Percentiles rank a stretch among this genome's conserved stretches.
These are phyloP conservation scores for Calonectria hawksworthii DNA, from an alignment of 2,329 filamentous ascomycete genomes.

Conservation along the genomic window DNA sequence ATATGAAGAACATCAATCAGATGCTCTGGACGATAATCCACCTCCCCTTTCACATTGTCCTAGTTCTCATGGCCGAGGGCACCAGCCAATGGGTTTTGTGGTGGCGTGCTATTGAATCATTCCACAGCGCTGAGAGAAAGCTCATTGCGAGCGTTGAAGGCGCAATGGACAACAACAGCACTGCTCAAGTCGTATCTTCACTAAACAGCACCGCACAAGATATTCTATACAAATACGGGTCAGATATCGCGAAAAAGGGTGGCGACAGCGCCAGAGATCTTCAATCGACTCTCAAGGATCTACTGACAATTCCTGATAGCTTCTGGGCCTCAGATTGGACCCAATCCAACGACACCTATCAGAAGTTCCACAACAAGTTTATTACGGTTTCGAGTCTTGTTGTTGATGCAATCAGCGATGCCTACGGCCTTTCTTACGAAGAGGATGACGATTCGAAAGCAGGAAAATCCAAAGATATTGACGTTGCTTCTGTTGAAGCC, in stretches of 20 bases:
- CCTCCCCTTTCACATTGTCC: constrained; percentile 19
- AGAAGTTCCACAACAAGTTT: not conserved
- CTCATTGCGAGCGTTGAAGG: not conserved
- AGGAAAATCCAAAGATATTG: not conserved
- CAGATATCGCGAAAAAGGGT: not conserved
- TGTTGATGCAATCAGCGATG: constrained; percentile 14
- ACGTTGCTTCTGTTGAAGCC: not conserved
- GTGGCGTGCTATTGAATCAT: constrained; percentile 22
- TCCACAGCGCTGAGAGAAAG: not conserved
- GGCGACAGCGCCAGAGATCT: not conserved
- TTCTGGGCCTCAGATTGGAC: not conserved
- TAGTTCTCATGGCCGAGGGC: constrained; percentile 20
- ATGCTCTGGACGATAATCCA: constrained; percentile 21
- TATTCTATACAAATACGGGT: constrained; percentile 1
- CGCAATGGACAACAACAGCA: not conserved
- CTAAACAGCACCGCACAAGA: not conserved
- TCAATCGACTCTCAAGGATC: not conserved
- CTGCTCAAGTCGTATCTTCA: not conserved
- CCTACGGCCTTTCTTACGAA: constrained; percentile 8
- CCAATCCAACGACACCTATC: not conserved
- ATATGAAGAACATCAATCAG: constrained; percentile 13
- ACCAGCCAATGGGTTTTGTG: constrained; percentile 24
- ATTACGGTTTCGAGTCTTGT: not conserved
- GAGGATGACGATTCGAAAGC: not conserved
- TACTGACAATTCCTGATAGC: not conserved